Base-by-base conservation (phyloP, 768 basidiomycete genomes). In the Clitopilus hobsonii region DNA sequence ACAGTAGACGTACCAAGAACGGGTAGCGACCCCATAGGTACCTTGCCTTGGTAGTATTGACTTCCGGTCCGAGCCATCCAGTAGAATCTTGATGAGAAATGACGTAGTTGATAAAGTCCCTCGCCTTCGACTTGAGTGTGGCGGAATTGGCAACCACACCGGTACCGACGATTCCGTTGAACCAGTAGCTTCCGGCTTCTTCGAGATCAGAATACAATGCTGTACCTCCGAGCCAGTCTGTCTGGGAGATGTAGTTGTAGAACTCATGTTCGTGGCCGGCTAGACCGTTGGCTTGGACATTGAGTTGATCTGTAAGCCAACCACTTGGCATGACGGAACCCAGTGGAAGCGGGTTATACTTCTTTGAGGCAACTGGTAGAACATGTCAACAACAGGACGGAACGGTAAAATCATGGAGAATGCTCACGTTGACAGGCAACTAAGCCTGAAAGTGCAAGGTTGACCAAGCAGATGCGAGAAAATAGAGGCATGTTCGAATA, bases 121-220 rank as follows among this genome's bases (percentile, higher is more conserved):
- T 7, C 10, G 52, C 38, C 52, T 45, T 45, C 41, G 41, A 45
- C 22, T 45, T 45, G 1, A 45, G 22, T 2, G 41, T 45, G 11
- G 16, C 22, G 41, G 41, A 45, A 18, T 45, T 18, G 2, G 41
- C 5, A 6, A 45, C 41, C 4, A 45, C 41, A 20, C 52, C 52
- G 27, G 52, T 53, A 38, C 52, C 52, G 38, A 53, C 52, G 38
- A 53, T 53, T n/a, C 52, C 52, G 27, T 53, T 53, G 52, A 78
- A 81, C 79, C 78, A 79, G 60, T 81, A 81, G 64, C 77, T 79
- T 49, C 78, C 78, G 56, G 78, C 73, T 66, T 73, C 73, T 62
- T 74, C 73, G 26, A 73, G 63, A 38, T 60, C 69, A 29, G 73
- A 74, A 56, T 74, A 74, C 13, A 52, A 61, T 6, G 72, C 69